These are phyloP conservation scores for Phoma sp. DNA, from an alignment of 2,329 filamentous ascomycete species.

Conservation along the genomic window DNA sequence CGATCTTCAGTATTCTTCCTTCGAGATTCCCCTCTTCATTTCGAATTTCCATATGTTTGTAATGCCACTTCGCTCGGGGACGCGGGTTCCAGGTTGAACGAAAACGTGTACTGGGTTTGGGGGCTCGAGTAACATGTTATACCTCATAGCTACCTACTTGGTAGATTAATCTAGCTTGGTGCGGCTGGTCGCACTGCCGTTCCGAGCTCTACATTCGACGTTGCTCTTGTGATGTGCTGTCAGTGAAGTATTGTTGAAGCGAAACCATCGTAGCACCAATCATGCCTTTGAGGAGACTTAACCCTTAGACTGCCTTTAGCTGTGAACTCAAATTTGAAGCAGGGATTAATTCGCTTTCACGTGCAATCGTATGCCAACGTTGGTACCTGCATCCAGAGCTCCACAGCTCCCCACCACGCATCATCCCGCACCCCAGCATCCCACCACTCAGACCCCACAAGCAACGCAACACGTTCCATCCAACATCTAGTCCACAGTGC, in stretches of 20 bases:
- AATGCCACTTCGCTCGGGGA: constrained; percentile 47
- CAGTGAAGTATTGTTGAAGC: not conserved
- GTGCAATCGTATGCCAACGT: constrained; percentile 4
- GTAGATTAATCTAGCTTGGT: constrained; percentile 21
- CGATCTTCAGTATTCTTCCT: constrained; percentile 36
- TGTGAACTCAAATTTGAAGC: too few species aligned
- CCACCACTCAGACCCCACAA: not conserved
- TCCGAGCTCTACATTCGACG: not conserved
- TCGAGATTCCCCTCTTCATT: constrained; percentile 52
- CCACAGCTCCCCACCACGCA: constrained; percentile 19
- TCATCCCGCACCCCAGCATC: constrained; percentile 12
- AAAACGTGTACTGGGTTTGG: constrained; percentile 20
- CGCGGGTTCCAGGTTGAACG: constrained; percentile 17
- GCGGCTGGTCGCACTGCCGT: constrained; percentile 9
- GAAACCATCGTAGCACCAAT: too few species aligned
- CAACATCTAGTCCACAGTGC: not conserved
- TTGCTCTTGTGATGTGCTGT: not conserved
- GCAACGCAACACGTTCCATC: not conserved
- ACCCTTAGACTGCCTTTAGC: too few species aligned
- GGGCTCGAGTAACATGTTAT: constrained; percentile 16
- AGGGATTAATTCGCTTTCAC: constrained; percentile 6
- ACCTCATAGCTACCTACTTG: constrained; percentile 17
- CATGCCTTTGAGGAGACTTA: too few species aligned
- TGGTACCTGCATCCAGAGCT: constrained; percentile 26
- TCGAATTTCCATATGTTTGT: constrained; percentile 49